Percentiles rank a stretch among this genome's conserved stretches.
Evolutionary conservation across 768 basidiomycete species (phyloP).

Genomic region (Kwoniella bestiolae): DNA sequence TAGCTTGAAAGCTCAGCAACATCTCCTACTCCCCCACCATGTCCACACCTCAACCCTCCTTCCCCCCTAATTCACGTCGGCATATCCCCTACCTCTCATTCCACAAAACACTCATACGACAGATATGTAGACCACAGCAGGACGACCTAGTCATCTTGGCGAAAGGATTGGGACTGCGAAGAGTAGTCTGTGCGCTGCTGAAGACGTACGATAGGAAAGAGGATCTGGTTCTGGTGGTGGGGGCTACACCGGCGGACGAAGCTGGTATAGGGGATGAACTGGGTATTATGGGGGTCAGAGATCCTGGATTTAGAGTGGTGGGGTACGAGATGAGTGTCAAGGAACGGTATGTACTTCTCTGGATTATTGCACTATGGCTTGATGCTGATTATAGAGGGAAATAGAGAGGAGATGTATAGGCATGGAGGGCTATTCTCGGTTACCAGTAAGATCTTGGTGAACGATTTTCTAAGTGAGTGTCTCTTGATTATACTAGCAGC

Average conservation of each 20-base stretch:
- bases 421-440: constrained; percentile 87
- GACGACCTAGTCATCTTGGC: constrained; percentile 70
- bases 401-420: constrained; percentile 81
- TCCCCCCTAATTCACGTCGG: constrained; percentile 24
- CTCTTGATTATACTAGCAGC: no score
- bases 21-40: constrained; percentile 5
- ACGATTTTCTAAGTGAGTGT: constrained; percentile 78
- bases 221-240: constrained; percentile 84
- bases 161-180: constrained; percentile 84
- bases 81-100: constrained; percentile 57
- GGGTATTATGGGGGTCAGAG: constrained; percentile 85
- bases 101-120: constrained; percentile 57
- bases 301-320: constrained; percentile 80
- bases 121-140: constrained; percentile 56
- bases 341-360: constrained; percentile 66
- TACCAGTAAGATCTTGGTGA: constrained; percentile 90
- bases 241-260: constrained; percentile 75
- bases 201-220: constrained; percentile 88
- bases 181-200: constrained; percentile 79
- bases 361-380: not conserved
- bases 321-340: constrained; percentile 78
- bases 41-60: constrained; percentile 27
- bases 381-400: not conserved
- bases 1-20: not conserved
- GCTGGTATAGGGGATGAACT: constrained; percentile 89